These are phyloP conservation scores for Neurospora sp. DNA, from an alignment of 495 filamentous ascomycete genomes.

Conservation along the genomic window DNA sequence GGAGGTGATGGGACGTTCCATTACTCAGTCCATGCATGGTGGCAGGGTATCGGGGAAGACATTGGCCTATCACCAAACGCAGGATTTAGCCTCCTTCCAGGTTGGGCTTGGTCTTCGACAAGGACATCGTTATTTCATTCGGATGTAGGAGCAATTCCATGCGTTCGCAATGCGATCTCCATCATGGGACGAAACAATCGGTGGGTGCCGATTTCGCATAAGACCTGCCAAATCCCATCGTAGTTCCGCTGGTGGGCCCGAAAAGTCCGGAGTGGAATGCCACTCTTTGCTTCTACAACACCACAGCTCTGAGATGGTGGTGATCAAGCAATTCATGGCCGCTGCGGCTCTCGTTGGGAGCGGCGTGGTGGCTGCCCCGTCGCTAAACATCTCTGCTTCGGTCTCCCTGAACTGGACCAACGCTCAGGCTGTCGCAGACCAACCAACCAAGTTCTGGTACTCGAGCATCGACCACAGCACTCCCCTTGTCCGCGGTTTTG, in stretches of 20 bases:
- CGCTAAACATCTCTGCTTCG: not conserved
- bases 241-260: not conserved
- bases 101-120: not conserved
- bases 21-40: not conserved
- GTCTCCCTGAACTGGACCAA: not conserved
- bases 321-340: not conserved
- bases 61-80: not conserved
- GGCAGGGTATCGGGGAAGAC: not conserved
- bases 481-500: slow-evolving; percentile 19
- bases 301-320: not conserved
- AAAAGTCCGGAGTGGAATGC: not conserved
- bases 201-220: not conserved
- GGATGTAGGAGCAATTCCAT: not conserved
- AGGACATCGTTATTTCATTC: not conserved
- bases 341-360: not conserved
- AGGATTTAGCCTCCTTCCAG: not conserved
- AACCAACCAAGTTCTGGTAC: slow-evolving; percentile 23
- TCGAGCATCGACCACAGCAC: slow-evolving; percentile 27
- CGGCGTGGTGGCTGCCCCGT: not conserved
- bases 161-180: not conserved
- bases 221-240: not conserved
- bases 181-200: not conserved
- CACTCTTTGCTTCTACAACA: not conserved
- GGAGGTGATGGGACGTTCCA: not conserved
- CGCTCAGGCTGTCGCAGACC: not conserved